These are phyloP conservation scores for Aspergillus intermedius DNA, from an alignment of 2,329 filamentous ascomycete species.

Conservation along the genomic window DNA sequence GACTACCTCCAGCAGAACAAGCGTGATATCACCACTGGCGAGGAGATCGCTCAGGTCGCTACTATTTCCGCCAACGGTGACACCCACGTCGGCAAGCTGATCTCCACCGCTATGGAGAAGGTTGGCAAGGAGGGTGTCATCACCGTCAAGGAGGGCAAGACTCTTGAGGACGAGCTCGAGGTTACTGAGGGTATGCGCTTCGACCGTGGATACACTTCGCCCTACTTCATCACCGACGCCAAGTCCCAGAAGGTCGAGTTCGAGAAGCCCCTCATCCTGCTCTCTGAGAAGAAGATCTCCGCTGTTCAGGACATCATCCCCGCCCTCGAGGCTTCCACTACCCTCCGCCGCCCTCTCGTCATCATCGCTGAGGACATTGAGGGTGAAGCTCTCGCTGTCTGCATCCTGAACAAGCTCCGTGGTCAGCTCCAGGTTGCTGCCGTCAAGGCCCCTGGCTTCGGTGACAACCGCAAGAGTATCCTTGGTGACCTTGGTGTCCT, in stretches of 20 bases:
- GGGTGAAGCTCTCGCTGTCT: conserved; percentile 94
- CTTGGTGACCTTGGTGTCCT: conserved; percentile 93
- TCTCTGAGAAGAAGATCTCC: conserved; percentile 99
- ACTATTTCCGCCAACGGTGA: conserved; percentile 98
- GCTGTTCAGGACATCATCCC: conserved; percentile 98
- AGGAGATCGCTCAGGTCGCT: conserved; percentile 94
- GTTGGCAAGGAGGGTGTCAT: conserved; percentile 99
- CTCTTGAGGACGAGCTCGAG: conserved; percentile 93
- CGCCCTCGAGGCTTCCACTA: conserved; percentile 92
- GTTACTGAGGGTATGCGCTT: conserved; percentile 99
- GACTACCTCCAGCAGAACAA: conserved; percentile 93
- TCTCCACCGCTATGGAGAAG: conserved; percentile 99
- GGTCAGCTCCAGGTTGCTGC: conserved; percentile 97
- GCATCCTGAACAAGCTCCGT: conserved; percentile 99
- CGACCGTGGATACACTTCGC: conserved; percentile 96
- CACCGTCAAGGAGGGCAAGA: conserved; percentile 99
- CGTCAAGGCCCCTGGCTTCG: conserved; percentile 98
- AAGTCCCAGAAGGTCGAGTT: conserved; percentile 99
- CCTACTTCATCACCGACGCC: conserved; percentile 99
- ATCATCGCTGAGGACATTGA: conserved; percentile 99
- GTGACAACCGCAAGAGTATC: conserved; percentile 99
- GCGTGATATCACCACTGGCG: conserved; percentile 94
- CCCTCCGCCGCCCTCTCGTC: conserved; percentile 87
- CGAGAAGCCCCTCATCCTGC: conserved; percentile 96
- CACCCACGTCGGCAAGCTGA: conserved; percentile 86